Percentiles rank a stretch among this genome's conserved stretches.
phyloP scores from a whole-genome alignment of 805 yeast genomes.

The Nakazawaea peltata region DNA sequence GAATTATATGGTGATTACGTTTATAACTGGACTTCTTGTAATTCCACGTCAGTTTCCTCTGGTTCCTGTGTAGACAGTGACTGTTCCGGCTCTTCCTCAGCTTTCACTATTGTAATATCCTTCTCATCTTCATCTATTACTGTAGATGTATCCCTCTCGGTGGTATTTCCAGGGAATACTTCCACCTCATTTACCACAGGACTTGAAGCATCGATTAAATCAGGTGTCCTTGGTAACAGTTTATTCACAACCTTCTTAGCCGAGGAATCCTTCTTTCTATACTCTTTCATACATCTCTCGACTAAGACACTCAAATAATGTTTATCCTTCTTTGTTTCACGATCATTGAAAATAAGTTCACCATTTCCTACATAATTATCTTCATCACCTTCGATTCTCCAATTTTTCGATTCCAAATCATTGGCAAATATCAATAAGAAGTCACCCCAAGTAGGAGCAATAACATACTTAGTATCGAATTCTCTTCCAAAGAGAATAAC shows the following conservation, averaged over 20 bases:
- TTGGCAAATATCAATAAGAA: slow-evolving; percentile 72
- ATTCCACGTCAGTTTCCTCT: slow-evolving; percentile 6
- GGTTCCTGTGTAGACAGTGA: slow-evolving; percentile 12
- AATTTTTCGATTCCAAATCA: slow-evolving; percentile 72
- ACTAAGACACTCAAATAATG: slow-evolving; percentile 34
- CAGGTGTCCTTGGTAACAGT: slow-evolving; percentile 3
- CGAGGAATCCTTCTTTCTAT: slow-evolving; percentile 2
- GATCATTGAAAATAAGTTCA: slow-evolving; percentile 56
- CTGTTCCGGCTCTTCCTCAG: too few relatives aligned
- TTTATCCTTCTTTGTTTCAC: slow-evolving; percentile 36
- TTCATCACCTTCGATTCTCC: slow-evolving; percentile 53
- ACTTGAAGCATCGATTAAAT: slow-evolving; percentile 7
- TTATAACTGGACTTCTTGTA: slow-evolving; percentile 7
- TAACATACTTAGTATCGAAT: slow-evolving; percentile 74
- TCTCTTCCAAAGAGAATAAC: slow-evolving; percentile 88
- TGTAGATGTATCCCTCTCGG: not conserved
- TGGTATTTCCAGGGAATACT: slow-evolving; percentile 7
- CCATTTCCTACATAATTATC: slow-evolving; percentile 66
- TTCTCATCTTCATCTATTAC: slow-evolving; percentile 7
- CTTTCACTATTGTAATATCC: slow-evolving; percentile 6
- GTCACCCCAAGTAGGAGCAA: slow-evolving; percentile 84
- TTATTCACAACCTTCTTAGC: slow-evolving; percentile 4
- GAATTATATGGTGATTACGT: slow-evolving; percentile 75
- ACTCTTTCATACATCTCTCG: slow-evolving; percentile 16
- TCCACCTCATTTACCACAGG: slow-evolving; percentile 9